Base-by-base conservation (phyloP, 768 basidiomycete species). In the Termitomyces sp. region DNA sequence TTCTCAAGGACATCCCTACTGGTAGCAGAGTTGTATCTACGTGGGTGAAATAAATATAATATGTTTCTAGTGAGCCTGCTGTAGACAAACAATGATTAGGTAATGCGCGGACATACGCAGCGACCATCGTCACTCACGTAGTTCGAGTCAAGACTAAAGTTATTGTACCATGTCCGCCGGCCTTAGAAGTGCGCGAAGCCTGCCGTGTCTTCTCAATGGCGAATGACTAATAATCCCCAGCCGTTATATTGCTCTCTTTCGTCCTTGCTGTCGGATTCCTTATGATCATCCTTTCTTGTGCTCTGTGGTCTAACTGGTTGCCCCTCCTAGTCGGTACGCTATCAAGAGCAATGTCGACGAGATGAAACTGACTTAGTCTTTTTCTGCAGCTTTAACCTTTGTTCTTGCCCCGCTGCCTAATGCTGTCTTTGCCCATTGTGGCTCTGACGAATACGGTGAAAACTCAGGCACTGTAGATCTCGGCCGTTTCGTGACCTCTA, bases 261-360 rank as follows among this genome's bases (percentile, higher is more conserved):
- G 92, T 98, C 53, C 87, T 99, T 50, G 97, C 97, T 6, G 82
- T 96, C 16, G 97, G 97, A n/a, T 99, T 99, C 77, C 76, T 99
- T 57, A 84, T 98, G 68, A 92, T 98, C 67, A 99, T 99, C 71
- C 86, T 99, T 24, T 93, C 93, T 1, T 98, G 97, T 69, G 97
- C 97, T 7, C 76, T 98, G 31, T 98, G 89, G 88, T 76, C 85
- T 14, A 99, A 99, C 71, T 99, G 97, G 97, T 79, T 98, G 22
- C 97, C 97, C 34, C 79, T 99, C 51, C 81, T 98, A 62, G 96
- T 98, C 62, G 97, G 97, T 97, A 64, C 61, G 90, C 78, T 20
- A 22, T 36, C 20, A 14, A n/a, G 12, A 29, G 39, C 41, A 26
- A 53, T 39, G 20, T 13, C 12, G 5, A 26, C 24, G 46, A 20